These are phyloP conservation scores for Pueraria montana DNA, from an alignment of 306 rosid genomes.

Conservation along the genomic window DNA sequence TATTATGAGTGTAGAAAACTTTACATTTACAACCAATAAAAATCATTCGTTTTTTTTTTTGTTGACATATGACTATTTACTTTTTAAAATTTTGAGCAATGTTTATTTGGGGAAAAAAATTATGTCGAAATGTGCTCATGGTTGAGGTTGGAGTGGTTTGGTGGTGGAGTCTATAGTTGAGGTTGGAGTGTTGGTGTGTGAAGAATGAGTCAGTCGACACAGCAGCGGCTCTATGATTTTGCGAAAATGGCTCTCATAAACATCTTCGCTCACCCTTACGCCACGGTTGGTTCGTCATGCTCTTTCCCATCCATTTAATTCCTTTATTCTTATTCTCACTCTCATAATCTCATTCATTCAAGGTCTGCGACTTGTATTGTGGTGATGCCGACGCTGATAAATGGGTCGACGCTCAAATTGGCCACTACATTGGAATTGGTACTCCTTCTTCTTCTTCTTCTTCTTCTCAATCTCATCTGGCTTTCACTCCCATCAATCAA, in stretches of 20 bases:
- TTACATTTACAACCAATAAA: too few relatives aligned
- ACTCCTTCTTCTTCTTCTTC: background rate
- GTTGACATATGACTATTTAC: too few relatives aligned
- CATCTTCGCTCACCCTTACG: slow-evolving; percentile 92
- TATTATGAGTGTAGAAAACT: too few relatives aligned
- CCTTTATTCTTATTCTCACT: background rate
- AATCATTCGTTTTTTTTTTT: too few relatives aligned
- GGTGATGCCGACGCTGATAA: slow-evolving; percentile 75
- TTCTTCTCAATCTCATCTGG: background rate
- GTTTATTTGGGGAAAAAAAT: too few relatives aligned
- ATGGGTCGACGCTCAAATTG: slow-evolving; percentile 85
- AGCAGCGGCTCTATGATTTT: slow-evolving; percentile 81
- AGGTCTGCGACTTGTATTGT: slow-evolving; percentile 92
- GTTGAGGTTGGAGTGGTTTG: background rate
- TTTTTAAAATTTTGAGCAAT: too few relatives aligned
- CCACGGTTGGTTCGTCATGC: slow-evolving; percentile 55
- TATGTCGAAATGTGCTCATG: background rate
- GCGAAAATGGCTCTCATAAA: slow-evolving; percentile 79
- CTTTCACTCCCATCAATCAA: background rate
- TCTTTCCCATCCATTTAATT: background rate
- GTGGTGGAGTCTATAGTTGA: background rate
- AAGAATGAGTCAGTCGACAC: slow-evolving; percentile 75
- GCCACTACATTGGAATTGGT: slow-evolving; percentile 95
- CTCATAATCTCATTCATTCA: background rate
- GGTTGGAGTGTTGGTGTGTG: background rate